These are phyloP conservation scores for Apostasia ramifera DNA, from an alignment of 106 monocot genomes.

Conservation along the genomic window DNA sequence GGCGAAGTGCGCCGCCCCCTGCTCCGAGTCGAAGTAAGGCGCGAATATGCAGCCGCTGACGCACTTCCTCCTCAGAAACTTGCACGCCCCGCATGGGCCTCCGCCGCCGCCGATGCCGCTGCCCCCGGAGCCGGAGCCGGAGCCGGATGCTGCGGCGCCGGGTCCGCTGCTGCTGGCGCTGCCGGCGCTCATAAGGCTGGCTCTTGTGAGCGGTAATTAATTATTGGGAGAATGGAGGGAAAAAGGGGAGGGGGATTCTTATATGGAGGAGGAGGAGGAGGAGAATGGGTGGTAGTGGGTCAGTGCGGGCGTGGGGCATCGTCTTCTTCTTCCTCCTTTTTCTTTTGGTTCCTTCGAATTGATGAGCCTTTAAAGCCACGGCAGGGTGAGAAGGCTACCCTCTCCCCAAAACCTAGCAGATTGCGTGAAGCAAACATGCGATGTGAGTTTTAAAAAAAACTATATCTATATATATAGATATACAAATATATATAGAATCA, in stretches of 20 bases:
- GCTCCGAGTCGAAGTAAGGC: slow-evolving; percentile 96
- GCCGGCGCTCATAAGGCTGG: slow-evolving; percentile 23
- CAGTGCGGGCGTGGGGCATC: slow-evolving; percentile 23
- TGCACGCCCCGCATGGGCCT: slow-evolving; percentile 96
- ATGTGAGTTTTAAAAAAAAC: slow-evolving; percentile 9
- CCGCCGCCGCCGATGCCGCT: slow-evolving; percentile 29
- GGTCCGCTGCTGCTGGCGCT: slow-evolving; percentile 19
- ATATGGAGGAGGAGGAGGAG: slow-evolving; percentile 2
- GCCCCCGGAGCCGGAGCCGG: slow-evolving; percentile 12
- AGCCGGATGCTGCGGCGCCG: slow-evolving; percentile 21
- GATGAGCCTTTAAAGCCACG: slow-evolving; percentile 99
- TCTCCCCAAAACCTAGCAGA: slow-evolving; percentile 32
- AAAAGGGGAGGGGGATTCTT: neutral
- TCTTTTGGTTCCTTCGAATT: slow-evolving; percentile 33
- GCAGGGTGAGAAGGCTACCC: slow-evolving; percentile 39
- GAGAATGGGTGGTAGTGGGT: slow-evolving; percentile 14
- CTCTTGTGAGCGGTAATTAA: neutral
- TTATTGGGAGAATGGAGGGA: neutral
- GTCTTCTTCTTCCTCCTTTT: slow-evolving; percentile 20
- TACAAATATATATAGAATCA: no score
- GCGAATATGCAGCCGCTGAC: slow-evolving; percentile 96
- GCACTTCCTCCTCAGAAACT: slow-evolving; percentile 93
- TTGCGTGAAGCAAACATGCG: slow-evolving; percentile 99
- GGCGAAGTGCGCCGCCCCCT: slow-evolving; percentile 87
- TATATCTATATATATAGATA: neutral